phyloP scores from a whole-genome alignment of 1,284 basidiomycete species.

The Wallemia ichthyophaga region DNA sequence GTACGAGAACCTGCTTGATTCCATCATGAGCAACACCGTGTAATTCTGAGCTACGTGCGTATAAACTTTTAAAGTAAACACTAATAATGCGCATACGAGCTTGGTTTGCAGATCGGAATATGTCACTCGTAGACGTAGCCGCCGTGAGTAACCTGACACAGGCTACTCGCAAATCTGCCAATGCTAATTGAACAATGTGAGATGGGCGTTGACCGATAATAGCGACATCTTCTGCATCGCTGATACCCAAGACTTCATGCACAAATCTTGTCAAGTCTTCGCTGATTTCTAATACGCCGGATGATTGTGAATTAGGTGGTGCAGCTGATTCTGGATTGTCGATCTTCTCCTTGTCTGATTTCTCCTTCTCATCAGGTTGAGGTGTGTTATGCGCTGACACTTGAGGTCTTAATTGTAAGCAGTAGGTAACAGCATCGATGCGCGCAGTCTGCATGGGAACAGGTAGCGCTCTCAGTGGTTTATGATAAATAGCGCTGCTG shows the following conservation, averaged over 20 bases:
- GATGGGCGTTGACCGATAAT: constrained; percentile 41
- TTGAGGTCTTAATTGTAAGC: constrained; percentile 19
- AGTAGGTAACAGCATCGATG: constrained; percentile 88
- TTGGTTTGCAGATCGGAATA: constrained; percentile 48
- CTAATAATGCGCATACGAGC: constrained; percentile 45
- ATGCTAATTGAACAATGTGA: constrained; percentile 51
- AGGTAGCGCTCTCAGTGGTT: constrained; percentile 82
- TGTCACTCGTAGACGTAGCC: constrained; percentile 79
- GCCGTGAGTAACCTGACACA: constrained; percentile 80
- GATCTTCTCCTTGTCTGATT: not conserved
- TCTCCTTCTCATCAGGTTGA: not conserved
- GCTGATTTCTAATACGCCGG: constrained; percentile 61
- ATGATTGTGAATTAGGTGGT: constrained; percentile 25
- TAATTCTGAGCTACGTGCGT: constrained; percentile 71
- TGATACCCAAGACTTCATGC: constrained; percentile 77
- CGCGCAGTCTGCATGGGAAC: constrained; percentile 93
- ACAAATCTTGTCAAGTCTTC: constrained; percentile 76
- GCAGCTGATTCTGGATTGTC: not conserved
- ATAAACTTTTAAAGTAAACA: constrained; percentile 96
- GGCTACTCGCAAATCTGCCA: constrained; percentile 75
- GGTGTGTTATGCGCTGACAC: not conserved
- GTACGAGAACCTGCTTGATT: constrained; percentile 56
- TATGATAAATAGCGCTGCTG: constrained; percentile 68
- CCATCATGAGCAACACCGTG: constrained; percentile 90
- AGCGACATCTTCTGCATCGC: constrained; percentile 73